These are phyloP conservation scores for Chlamydomonas schloesseri DNA, from an alignment of 139 green algal genomes.

Conservation along the genomic window DNA sequence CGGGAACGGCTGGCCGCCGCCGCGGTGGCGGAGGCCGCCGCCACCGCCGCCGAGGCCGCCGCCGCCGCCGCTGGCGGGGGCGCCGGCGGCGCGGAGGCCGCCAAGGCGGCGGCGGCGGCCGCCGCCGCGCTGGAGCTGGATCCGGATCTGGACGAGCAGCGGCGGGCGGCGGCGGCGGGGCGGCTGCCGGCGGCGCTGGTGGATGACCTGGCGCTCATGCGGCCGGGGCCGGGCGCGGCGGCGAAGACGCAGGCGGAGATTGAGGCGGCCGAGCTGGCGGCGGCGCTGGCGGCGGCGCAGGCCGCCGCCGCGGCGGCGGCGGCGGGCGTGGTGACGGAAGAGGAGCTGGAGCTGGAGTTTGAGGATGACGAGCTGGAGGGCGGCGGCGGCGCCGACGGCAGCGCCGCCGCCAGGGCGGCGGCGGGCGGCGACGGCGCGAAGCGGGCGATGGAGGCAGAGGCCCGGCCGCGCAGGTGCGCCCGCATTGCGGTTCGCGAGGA, in stretches of 20 bases:
- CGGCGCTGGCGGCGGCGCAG: neutral
- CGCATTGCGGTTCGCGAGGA: too few species aligned
- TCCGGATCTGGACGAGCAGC: slow-evolving; percentile 30
- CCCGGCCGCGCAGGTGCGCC: neutral
- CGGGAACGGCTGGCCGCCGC: neutral
- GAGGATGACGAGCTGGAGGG: neutral
- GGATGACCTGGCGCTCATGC: slow-evolving; percentile 32
- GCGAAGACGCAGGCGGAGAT: neutral
- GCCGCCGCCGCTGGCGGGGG: neutral
- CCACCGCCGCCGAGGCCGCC: neutral
- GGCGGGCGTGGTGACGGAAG: neutral
- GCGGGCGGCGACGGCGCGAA: neutral
- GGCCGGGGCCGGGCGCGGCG: neutral
- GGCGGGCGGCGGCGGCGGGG: slow-evolving; percentile 6
- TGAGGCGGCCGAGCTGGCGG: neutral
- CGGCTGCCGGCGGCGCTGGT: slow-evolving; percentile 7
- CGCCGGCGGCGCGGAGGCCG: neutral
- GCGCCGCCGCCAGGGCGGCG: neutral
- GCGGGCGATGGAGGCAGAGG: neutral
- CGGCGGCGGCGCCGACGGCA: neutral
- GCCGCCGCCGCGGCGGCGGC: neutral
- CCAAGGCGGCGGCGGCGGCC: neutral
- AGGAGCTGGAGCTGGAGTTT: neutral
- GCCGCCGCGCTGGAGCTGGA: neutral
- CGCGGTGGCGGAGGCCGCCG: neutral